Evolutionary conservation across 2,329 filamentous ascomycete genomes (phyloP).

Genomic region (Leptographium lundbergii): DNA sequence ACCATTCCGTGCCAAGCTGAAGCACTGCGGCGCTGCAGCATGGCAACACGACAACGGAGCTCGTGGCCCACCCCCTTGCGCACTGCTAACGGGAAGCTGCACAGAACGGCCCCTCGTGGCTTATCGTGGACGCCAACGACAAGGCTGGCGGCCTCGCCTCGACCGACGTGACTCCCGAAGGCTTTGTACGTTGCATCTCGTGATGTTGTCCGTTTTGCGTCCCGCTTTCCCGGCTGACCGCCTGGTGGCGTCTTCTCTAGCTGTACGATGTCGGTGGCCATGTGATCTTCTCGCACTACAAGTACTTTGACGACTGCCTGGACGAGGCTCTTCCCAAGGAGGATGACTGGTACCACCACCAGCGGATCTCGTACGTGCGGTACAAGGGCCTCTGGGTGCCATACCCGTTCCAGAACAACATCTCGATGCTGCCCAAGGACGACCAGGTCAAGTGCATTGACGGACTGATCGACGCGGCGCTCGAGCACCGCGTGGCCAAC

Average conservation of each 20-base stretch:
- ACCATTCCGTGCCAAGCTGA: constrained; percentile 18
- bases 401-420: constrained; percentile 99
- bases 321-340: constrained; percentile 90
- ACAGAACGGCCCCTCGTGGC: constrained; percentile 84
- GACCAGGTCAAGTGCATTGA: constrained; percentile 93
- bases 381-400: constrained; percentile 96
- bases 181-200: constrained; percentile 62
- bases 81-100: constrained; percentile 9
- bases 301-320: constrained; percentile 99
- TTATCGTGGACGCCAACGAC: constrained; percentile 87
- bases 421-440: constrained; percentile 94
- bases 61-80: not conserved
- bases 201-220: not conserved
- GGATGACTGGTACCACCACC: constrained; percentile 93
- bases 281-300: constrained; percentile 99
- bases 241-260: constrained; percentile 30
- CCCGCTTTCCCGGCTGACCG: not conserved
- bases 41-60: not conserved
- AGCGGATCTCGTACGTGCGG: constrained; percentile 97
- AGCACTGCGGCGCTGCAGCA: constrained; percentile 11
- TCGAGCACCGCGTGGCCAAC: constrained; percentile 75
- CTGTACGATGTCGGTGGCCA: constrained; percentile 97
- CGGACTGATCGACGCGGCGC: constrained; percentile 86
- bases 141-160: constrained; percentile 91
- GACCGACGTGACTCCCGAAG: constrained; percentile 88